Evolutionary conservation across 129 eudicot species (phyloP).

Genomic region (Gnaphalium uliginosum): DNA sequence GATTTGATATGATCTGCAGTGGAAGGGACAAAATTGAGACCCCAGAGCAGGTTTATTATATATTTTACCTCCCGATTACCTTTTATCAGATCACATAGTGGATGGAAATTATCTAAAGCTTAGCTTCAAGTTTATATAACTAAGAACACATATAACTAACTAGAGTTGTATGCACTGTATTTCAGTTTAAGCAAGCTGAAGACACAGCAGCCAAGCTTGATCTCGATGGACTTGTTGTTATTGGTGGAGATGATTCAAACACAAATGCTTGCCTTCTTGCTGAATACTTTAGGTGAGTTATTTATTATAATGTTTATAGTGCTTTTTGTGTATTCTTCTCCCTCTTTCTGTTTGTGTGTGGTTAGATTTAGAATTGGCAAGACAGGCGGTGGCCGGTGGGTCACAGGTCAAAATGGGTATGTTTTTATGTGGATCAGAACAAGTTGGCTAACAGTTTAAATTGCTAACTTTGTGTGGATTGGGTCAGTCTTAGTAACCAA

Average conservation of each 20-base stretch:
- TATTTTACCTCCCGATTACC: background rate
- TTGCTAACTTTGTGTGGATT: background rate
- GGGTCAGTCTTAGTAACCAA: background rate
- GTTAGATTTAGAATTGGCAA: background rate
- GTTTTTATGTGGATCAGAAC: background rate
- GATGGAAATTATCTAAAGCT: background rate
- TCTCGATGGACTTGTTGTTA: constrained; percentile 95
- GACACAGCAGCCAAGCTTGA: constrained; percentile 88
- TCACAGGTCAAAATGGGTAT: background rate
- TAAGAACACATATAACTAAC: constrained; percentile 16
- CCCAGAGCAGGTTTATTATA: constrained; percentile 68
- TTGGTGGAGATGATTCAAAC: constrained; percentile 99
- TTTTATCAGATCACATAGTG: background rate
- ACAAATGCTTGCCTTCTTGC: constrained; percentile 99
- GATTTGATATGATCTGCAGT: constrained; percentile 93
- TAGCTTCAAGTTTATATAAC: background rate
- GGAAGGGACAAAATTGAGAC: constrained; percentile 98
- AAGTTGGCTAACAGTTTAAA: background rate
- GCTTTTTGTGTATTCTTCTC: background rate
- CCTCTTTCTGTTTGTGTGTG: background rate
- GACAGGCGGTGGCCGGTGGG: background rate
- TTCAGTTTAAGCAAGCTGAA: constrained; percentile 98
- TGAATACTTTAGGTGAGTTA: constrained; percentile 72
- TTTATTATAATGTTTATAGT: background rate
- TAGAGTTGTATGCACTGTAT: constrained; percentile 20